Percentiles rank a stretch among this genome's conserved stretches.
These are phyloP conservation scores for Penicillium sp. DNA, from an alignment of 2,329 filamentous ascomycete genomes.

Conservation along the genomic window DNA sequence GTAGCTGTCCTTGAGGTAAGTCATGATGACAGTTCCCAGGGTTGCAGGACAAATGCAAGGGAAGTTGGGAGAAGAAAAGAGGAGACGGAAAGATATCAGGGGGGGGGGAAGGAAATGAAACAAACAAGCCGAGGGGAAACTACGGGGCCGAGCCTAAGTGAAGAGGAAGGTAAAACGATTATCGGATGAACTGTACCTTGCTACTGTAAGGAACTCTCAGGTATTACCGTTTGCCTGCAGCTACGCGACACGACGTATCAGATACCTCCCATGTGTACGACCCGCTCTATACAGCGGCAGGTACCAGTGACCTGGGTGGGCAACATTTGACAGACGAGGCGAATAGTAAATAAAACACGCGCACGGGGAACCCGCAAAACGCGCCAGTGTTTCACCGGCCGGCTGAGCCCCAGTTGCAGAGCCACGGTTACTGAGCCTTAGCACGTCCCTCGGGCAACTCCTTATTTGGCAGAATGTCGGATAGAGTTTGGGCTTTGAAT, in stretches of 20 bases:
- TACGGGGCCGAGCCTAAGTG: slow-evolving; percentile 1
- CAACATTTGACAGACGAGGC: neutral
- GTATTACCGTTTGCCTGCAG: neutral
- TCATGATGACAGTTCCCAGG: slow-evolving; percentile 31
- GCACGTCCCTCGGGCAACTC: slow-evolving; percentile 3
- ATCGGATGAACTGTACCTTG: slow-evolving; percentile 1
- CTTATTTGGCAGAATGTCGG: neutral
- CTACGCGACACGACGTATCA: neutral
- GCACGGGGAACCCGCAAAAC: slow-evolving; percentile 17
- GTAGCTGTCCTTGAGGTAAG: slow-evolving; percentile 54
- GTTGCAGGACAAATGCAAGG: slow-evolving; percentile 10
- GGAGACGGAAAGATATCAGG: slow-evolving; percentile 14
- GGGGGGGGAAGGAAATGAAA: slow-evolving; percentile 2
- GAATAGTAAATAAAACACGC: slow-evolving; percentile 10
- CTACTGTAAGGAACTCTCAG: neutral
- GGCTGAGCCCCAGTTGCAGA: slow-evolving; percentile 9
- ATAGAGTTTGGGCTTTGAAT: neutral
- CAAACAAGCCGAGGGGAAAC: slow-evolving; percentile 1
- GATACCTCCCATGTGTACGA: neutral
- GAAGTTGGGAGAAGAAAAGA: slow-evolving; percentile 12
- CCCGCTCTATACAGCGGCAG: neutral
- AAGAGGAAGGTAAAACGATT: neutral
- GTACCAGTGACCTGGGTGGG: slow-evolving; percentile 10
- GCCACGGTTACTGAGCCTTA: slow-evolving; percentile 1
- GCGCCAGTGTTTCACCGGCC: slow-evolving; percentile 26